Percentiles rank a stretch among this genome's conserved stretches.
Evolutionary conservation across 2,329 filamentous ascomycete genomes (phyloP).

Genomic region (Fusarium chaquense): DNA sequence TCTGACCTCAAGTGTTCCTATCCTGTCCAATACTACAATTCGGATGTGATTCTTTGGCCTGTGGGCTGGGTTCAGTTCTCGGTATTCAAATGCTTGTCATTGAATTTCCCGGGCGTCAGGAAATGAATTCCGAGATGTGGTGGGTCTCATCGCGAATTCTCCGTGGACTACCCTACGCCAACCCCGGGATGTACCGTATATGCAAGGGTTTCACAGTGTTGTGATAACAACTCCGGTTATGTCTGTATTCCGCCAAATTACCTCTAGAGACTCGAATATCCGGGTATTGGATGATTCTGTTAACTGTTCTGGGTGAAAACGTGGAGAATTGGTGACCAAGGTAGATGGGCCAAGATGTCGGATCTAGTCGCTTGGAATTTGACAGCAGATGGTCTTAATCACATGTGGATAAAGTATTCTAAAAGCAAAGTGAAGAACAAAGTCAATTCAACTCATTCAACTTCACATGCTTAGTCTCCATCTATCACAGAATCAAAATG

Average conservation of each 20-base stretch:
- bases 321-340: too few relatives aligned
- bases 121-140: not conserved
- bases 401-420: too few relatives aligned
- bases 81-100: not conserved
- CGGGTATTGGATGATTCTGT: too few relatives aligned
- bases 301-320: too few relatives aligned
- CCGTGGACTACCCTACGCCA: not conserved
- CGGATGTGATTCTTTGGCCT: not conserved
- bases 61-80: not conserved
- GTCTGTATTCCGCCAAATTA: not conserved
- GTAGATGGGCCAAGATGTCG: rapidly evolving
- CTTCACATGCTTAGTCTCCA: too few relatives aligned
- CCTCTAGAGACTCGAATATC: too few relatives aligned
- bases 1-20: not conserved
- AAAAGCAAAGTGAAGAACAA: too few relatives aligned
- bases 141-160: not conserved
- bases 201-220: not conserved
- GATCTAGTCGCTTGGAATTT: too few relatives aligned
- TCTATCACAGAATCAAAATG: too few relatives aligned
- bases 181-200: not conserved
- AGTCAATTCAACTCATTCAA: too few relatives aligned
- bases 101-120: not conserved
- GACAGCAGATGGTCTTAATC: too few relatives aligned
- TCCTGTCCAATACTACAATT: not conserved
- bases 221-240: not conserved